These are phyloP conservation scores for Pythium plurisporium DNA, from an alignment of 352 stramenopile genomes.

Conservation along the genomic window DNA sequence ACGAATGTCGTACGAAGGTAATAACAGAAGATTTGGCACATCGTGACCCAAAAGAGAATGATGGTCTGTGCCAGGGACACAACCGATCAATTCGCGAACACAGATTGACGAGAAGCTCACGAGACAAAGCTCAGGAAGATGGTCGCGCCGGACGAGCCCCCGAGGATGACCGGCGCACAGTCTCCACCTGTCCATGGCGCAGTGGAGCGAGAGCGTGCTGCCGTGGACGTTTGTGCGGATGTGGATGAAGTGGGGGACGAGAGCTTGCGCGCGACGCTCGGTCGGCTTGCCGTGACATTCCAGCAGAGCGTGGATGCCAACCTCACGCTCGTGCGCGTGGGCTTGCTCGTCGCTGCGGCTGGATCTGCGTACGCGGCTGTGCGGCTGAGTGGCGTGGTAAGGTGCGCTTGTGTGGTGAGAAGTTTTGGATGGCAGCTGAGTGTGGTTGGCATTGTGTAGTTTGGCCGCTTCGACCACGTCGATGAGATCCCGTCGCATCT, in stretches of 20 bases:
- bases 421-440: neutral
- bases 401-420: neutral
- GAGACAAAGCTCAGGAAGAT: neutral
- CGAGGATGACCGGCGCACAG: neutral
- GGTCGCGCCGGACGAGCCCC: conserved; percentile 6
- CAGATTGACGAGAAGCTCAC: neutral
- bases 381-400: conserved; percentile 52
- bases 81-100: neutral
- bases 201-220: neutral
- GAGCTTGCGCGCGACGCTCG: conserved; percentile 19
- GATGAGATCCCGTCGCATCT: conserved; percentile 62
- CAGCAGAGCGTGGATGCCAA: conserved; percentile 60
- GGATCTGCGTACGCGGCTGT: conserved; percentile 40
- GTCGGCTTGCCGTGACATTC: conserved; percentile 1
- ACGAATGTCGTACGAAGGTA: neutral
- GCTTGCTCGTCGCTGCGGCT: conserved; percentile 39
- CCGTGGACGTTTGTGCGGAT: neutral
- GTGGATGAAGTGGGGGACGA: conserved; percentile 3
- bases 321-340: conserved; percentile 59
- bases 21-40: neutral
- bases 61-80: neutral
- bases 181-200: neutral
- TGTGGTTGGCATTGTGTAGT: conserved; percentile 13
- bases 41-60: neutral
- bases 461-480: conserved; percentile 46